Evolutionary conservation across 257 asterid species (phyloP).

Genomic region (Nicotiana obtusifolia): DNA sequence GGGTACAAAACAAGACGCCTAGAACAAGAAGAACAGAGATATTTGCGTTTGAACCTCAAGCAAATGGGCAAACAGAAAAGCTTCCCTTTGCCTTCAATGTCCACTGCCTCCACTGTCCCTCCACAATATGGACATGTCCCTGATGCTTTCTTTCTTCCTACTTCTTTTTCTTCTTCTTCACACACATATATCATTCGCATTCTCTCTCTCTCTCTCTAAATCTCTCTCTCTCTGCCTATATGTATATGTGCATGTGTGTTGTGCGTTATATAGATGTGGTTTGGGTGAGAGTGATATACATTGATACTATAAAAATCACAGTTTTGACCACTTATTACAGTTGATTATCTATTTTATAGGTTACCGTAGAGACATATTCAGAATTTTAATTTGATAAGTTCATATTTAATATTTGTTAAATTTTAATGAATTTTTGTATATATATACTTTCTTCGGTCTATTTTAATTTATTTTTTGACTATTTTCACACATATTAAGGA

Average conservation of each 20-base stretch:
- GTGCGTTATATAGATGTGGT: neutral
- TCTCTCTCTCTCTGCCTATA: neutral
- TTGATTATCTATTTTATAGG: no score
- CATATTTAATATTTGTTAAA: no score
- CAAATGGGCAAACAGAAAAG: constrained; percentile 28
- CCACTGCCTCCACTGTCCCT: constrained; percentile 30
- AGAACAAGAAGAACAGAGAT: constrained; percentile 24
- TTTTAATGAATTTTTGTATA: no score
- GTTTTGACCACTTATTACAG: no score
- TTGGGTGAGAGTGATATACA: neutral
- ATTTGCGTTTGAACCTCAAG: constrained; percentile 27
- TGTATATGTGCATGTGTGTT: neutral
- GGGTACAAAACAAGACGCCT: constrained; percentile 22
- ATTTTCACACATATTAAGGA: no score
- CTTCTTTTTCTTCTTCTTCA: constrained; percentile 30
- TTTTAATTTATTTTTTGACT: no score
- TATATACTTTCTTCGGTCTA: no score
- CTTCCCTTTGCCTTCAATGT: constrained; percentile 23
- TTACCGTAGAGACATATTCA: no score
- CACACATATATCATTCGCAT: constrained; percentile 26
- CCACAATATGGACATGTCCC: constrained; percentile 31
- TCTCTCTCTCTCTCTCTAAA: neutral
- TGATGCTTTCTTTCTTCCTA: constrained; percentile 19
- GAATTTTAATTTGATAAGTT: no score
- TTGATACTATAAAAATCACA: no score